A percentile compares a stretch with the other conserved stretches of the same genome.
Evolutionary conservation across 23 red algal genomes (phyloP).

Genomic region (Gracilaria domingensis): DNA sequence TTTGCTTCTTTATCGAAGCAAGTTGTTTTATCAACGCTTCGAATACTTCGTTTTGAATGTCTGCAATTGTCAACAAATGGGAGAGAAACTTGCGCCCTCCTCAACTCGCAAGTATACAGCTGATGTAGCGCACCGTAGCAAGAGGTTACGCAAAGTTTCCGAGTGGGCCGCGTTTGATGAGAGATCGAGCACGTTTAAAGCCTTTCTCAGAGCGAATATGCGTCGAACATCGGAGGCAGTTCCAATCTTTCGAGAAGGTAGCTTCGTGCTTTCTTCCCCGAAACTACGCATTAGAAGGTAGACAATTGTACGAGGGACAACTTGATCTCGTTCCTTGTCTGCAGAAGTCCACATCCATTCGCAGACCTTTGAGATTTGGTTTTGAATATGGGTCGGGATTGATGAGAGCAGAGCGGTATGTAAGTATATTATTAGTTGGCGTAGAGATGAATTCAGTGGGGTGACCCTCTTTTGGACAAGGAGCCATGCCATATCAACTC

Average conservation of each 20-base stretch:
- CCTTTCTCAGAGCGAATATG: slow-evolving; percentile 51
- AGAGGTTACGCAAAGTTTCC: slow-evolving; percentile 37
- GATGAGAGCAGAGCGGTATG: slow-evolving; percentile 27
- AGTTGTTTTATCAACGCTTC: slow-evolving; percentile 49
- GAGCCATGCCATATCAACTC: slow-evolving; percentile 41
- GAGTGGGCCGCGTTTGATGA: slow-evolving; percentile 16
- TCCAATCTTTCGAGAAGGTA: background rate
- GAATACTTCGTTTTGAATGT: slow-evolving; percentile 44
- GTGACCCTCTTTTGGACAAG: slow-evolving; percentile 27
- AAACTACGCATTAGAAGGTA: slow-evolving; percentile 53
- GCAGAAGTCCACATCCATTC: slow-evolving; percentile 55
- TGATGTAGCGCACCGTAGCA: slow-evolving; percentile 49
- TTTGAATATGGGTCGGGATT: slow-evolving; percentile 7
- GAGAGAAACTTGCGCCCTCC: slow-evolving; percentile 61
- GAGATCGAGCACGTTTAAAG: slow-evolving; percentile 35
- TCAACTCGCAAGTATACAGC: slow-evolving; percentile 41
- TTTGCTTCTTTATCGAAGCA: slow-evolving; percentile 17
- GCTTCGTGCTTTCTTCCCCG: slow-evolving; percentile 27
- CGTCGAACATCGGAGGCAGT: slow-evolving; percentile 27
- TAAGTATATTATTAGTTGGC: slow-evolving; percentile 31
- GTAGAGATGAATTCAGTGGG: slow-evolving; percentile 17
- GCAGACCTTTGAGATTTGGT: slow-evolving; percentile 44
- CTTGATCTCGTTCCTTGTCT: slow-evolving; percentile 15
- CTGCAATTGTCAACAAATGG: slow-evolving; percentile 27
- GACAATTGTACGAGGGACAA: slow-evolving; percentile 51